A percentile compares a stretch with the other conserved stretches of the same genome.
phyloP scores from a whole-genome alignment of 441 rosid species.

The Populus hybrid region DNA sequence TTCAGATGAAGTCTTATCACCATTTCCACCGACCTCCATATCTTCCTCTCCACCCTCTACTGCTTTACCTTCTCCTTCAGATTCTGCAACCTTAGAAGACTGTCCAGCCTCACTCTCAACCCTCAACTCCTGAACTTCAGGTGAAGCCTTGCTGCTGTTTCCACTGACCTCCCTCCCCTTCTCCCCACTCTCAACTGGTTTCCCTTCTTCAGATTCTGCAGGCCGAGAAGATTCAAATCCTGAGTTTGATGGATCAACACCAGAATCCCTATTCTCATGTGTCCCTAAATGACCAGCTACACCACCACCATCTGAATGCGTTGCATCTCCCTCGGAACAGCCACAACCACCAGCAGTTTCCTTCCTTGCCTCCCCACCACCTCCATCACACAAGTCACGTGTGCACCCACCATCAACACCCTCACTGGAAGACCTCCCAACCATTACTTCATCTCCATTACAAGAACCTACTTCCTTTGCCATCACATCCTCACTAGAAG shows the following conservation, averaged over 20 bases:
- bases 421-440: conserved; percentile 45
- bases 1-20: conserved; percentile 12
- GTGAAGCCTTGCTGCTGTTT: background rate
- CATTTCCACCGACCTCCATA: conserved; percentile 8
- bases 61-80: conserved; percentile 8
- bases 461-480: conserved; percentile 26
- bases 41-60: conserved; percentile 4
- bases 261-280: conserved; percentile 9
- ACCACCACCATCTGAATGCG: background rate
- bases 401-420: conserved; percentile 41
- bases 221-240: background rate
- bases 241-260: conserved; percentile 9
- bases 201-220: conserved; percentile 5
- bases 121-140: background rate
- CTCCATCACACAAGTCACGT: conserved; percentile 24
- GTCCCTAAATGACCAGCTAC: conserved; percentile 6
- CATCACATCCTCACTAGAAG: conserved; percentile 16
- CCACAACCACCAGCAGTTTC: conserved; percentile 18
- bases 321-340: conserved; percentile 13
- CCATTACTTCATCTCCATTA: conserved; percentile 39
- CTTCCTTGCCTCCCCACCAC: conserved; percentile 20
- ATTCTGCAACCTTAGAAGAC: conserved; percentile 5
- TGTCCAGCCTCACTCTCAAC: background rate
- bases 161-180: conserved; percentile 6
- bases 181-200: background rate